Evolutionary conservation across 2,329 filamentous ascomycete genomes (phyloP), one percentile per base, ranked within the genome.

Genomic region (Alternaria brassicae): DNA sequence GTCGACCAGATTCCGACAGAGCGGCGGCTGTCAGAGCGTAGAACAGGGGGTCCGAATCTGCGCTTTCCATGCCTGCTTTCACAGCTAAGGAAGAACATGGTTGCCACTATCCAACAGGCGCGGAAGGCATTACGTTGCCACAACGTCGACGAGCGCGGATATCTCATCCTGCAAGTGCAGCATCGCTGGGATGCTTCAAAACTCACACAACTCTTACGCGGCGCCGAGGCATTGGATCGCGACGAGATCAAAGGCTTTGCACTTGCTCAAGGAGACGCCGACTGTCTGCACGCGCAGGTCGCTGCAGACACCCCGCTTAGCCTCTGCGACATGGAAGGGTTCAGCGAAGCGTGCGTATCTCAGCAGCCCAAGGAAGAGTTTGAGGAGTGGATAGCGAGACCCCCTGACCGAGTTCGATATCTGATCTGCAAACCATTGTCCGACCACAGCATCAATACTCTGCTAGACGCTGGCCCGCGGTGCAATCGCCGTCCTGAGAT

Each of bases 1-100:
- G 30, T 36, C 30, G 30, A 34, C 13, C 15, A 27, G 40, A 27
- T 10, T 27, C 23, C 9, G 8, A 13, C 4, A 27, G 23, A 42
- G 15, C 15, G 15, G 23, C 15, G 5, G 23, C 4, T n/a, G 23
- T 42, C 8, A 17, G 40, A 27, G 40, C 15, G 23, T 42, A 42
- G 40, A 42, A 28, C 4, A 42, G 3, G 2, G 10, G n/a, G 3
- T 10, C 81, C 6, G 3, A 28, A 40, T 54, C 50, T 54, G 5
- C 37, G 37, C 2, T 50, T 49, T 30, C 42, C 21, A 50, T 59
- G 28, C 30, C 5, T 12, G 12, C 56, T 21, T 49, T 50, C 21
- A 32, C 21, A 59, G 42, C 56, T 59, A 19, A 23, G 42, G 5
- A 44, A 50, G 23, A 59, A 59, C 4, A 48, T 59, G 23, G 56